Base-by-base conservation (phyloP, 148 eudicot species). In the Limonium bicolor region DNA sequence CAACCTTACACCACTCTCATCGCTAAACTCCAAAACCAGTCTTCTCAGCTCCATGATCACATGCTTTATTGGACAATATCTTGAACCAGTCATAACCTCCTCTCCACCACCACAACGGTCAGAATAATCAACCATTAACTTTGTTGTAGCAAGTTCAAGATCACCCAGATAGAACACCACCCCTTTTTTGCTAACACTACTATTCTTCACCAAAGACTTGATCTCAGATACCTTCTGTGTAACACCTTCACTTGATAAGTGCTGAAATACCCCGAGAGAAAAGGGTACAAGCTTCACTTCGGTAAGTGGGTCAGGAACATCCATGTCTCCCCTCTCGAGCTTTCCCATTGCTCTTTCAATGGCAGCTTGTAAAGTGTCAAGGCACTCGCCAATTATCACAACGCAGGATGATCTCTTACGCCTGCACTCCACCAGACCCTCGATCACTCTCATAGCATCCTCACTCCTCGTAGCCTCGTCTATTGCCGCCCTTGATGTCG, bases 61-160 rank as follows among this genome's bases (percentile, higher is more conserved):
- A 29, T 82, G 85, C 50, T 87, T 80, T 55, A 74, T 77, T 17
- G 88, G 80, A 62, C 86, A 76, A 51, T 83, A 76, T 42, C 53
- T 61, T 18, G 35, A 49, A 26, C 63, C 59, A 27, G 60, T 55
- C 35, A 48, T 62, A 29, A 63, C 48, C 56, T 47, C 41, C 38
- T 46, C 61, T 40, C 13, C 46, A 46, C 24, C 61, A 29, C 51
- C 55, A 51, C 74, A 61, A 55, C 62, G 67, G 36, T 83, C 92
- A 44, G 52, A 61, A n/a, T n/a, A n/a, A n/a, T n/a, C n/a, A n/a
- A n/a, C n/a, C n/a, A n/a, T n/a, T n/a, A n/a, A n/a, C n/a, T n/a
- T n/a, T n/a, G n/a, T n/a, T n/a, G n/a, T n/a, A n/a, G 66, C 62
- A 86, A 90, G 83, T 50, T 77, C 72, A n/a, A 88, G 78, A 56